phyloP scores from a whole-genome alignment of 176 grass and related monocot genomes.

The Aechmea fasciata region DNA sequence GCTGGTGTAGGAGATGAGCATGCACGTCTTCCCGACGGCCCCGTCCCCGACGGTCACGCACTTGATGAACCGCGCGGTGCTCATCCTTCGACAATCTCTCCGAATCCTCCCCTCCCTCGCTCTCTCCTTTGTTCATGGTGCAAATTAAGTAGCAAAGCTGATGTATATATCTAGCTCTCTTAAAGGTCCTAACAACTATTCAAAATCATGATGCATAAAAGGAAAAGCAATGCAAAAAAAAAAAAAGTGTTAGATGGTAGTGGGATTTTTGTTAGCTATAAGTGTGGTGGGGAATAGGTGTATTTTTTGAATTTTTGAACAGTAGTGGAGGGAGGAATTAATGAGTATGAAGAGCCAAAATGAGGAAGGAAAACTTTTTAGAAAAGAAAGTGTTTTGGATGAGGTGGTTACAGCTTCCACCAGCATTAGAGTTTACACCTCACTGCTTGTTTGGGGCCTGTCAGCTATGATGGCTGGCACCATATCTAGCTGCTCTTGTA shows the following conservation, averaged over 20 bases:
- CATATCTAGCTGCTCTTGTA: not conserved
- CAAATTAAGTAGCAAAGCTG: conserved; percentile 5
- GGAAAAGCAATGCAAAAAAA: not conserved
- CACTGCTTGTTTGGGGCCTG: no score
- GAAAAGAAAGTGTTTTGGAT: not conserved
- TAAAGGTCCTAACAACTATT: conserved; percentile 31
- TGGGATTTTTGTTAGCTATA: conserved; percentile 7
- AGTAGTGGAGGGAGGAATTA: not conserved
- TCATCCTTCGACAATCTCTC: conserved; percentile 19
- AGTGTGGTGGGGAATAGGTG: not conserved
- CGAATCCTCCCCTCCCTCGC: not conserved
- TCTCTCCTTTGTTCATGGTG: conserved; percentile 3
- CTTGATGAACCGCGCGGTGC: conserved; percentile 47
- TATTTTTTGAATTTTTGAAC: conserved; percentile 10
- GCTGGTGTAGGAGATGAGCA: conserved; percentile 53
- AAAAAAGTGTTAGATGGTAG: not conserved
- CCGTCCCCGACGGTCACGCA: conserved; percentile 45
- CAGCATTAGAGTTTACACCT: not conserved
- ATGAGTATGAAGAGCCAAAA: not conserved
- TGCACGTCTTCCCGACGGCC: conserved; percentile 45
- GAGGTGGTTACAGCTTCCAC: conserved; percentile 14
- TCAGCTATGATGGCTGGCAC: not conserved
- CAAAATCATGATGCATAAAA: conserved; percentile 2
- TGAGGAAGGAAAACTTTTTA: not conserved
- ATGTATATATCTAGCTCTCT: conserved; percentile 21